phyloP scores from a whole-genome alignment of 2,329 filamentous ascomycete genomes.

The Fusarium agapanthi region DNA sequence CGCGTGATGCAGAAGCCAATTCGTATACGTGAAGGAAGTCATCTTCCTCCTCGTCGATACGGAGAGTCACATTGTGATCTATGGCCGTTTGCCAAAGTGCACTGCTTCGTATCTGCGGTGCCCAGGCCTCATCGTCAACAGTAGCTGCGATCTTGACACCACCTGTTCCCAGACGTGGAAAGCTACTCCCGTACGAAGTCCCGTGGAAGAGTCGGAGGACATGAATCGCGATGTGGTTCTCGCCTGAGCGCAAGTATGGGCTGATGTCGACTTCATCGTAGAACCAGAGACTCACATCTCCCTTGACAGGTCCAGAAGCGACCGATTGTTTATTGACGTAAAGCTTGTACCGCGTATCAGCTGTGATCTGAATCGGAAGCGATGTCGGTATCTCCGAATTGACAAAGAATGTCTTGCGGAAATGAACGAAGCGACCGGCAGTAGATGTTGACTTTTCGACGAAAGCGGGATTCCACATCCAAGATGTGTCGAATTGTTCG shows the following conservation, averaged over 20 bases:
- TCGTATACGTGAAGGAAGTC: constrained; percentile 2
- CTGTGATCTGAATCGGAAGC: neutral
- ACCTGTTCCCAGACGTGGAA: neutral
- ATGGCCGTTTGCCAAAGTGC: neutral
- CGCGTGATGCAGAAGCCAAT: neutral
- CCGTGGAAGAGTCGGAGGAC: neutral
- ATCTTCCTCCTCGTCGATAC: neutral
- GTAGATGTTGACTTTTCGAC: neutral
- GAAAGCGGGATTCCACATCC: neutral
- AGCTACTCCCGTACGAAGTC: neutral
- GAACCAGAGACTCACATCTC: neutral
- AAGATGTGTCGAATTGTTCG: neutral
- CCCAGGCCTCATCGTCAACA: neutral
- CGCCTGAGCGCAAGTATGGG: neutral
- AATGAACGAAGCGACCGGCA: neutral
- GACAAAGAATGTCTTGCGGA: neutral
- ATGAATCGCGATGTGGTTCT: neutral
- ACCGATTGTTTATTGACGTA: neutral
- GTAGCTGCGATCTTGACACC: neutral
- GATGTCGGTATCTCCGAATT: neutral
- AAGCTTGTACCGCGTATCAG: neutral
- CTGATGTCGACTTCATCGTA: neutral
- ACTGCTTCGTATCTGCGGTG: neutral
- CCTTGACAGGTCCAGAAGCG: neutral
- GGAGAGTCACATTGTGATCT: neutral